Evolutionary conservation across 805 yeast species (phyloP), one percentile per base, ranked within the genome.

Genomic region (Peterozyma xylosa): DNA sequence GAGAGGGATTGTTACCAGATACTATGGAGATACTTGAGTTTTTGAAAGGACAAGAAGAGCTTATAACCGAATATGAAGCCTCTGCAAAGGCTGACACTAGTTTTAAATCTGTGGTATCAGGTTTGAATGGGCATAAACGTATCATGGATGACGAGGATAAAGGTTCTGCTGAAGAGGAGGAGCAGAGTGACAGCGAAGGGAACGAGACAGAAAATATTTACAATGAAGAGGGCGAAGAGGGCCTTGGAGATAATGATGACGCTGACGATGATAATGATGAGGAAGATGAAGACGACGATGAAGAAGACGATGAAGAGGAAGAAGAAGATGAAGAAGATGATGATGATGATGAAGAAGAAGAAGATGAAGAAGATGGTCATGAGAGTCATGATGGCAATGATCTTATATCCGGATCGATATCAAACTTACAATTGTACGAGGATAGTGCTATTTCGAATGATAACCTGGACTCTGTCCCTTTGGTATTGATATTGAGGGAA

Each of bases 1-100:
- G 85, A 44, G 95, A 87, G 53, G 96, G 96, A 0, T 59, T 84
- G n/a, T 56, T 82, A 3, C 60, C 70, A 14, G 86, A 82, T 54
- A 65, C 73, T 9, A 50, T 61, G 1, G 46, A 53, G 0, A 59
- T 78, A 3, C 43, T 63, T 9, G 61, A 59, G 21, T 49, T 53
- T 9, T 45, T 57, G 35, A 47, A 45, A 17, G 39, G 34, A 6
- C 57, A 54, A 37, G 46, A 17, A 10, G 39, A 37, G 36, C 21
- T 29, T 13, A 32, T 38, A 38, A 32, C 41, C 50, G 32, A 43
- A 45, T 15, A 30, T 15, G 43, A 15, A 36, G 14, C 30, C 13
- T 15, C 13, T 29, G 30, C 29, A 35, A 15, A 18, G 16, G 30
- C 35, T 16, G 30, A 16, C 21, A 17, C 14, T 9, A 15, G 14